Evolutionary conservation across 345 rosid species (phyloP), one percentile per base, ranked within the genome.

Genomic region (Nephelium lappaceum): DNA sequence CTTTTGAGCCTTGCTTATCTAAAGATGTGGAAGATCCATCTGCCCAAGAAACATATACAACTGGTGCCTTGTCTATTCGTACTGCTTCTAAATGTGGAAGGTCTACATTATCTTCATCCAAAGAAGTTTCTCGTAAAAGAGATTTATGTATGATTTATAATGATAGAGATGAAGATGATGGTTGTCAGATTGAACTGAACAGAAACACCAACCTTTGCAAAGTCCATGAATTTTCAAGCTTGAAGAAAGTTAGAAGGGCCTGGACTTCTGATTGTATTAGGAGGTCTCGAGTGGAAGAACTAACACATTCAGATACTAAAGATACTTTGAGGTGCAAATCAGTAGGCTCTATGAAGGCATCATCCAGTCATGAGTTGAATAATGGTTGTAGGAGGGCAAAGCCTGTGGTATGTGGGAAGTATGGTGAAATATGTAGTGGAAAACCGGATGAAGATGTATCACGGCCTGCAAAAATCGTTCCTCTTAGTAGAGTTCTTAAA

Each of bases 391-490:
- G 65, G 71, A 87, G 80, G 64, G 76, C 70, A 73, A 86, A 69
- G 75, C 89, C 92, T 39, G 74, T 87, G 8, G 89, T 84, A 55
- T 87, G 69, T 77, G 92, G 92, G 49, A 82, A 68, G 62, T 87
- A 81, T 66, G 86, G 86, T 74, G 89, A 87, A 75, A 80, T 87
- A 80, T 77, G 70, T 71, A 71, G 67, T 53, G 80, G 79, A 58
- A 69, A 77, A 10, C 78, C 74, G 72, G 73, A 36, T 71, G 81
- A 27, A 23, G 79, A 84, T 78, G 57, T 66, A 51, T 47, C 72
- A 27, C 74, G 64, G 64, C 83, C 82, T 24, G 79, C 65, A 45
- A 89, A 89, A 82, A 78, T 85, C 69, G 73, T 84, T 85, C 68
- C 89, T 42, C 90, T 89, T 51, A 84, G 84, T 68, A 81, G 43